A percentile compares a stretch with the other conserved stretches of the same genome.
Evolutionary conservation across 1,139 yeast genomes (phyloP).

Genomic region (Candida pseudocylindracea): DNA sequence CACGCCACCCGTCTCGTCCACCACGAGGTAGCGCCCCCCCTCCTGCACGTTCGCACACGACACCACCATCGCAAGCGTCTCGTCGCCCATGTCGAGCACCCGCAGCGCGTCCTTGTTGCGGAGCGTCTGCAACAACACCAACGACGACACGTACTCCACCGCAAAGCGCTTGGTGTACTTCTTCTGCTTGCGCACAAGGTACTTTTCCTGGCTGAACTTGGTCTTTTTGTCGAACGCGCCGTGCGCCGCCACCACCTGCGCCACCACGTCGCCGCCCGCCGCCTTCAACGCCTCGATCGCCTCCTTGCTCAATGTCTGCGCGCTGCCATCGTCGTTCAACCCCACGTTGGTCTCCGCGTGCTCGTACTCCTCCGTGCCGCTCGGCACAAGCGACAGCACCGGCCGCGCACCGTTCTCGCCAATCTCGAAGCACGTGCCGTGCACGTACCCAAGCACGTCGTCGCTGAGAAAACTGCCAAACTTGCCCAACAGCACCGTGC

Average conservation of each 20-base stretch:
- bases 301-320: constrained; percentile 48
- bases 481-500: constrained; percentile 57
- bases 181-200: constrained; percentile 74
- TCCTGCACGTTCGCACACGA: constrained; percentile 66
- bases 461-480: constrained; percentile 70
- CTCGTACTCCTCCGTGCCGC: constrained; percentile 16
- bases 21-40: constrained; percentile 70
- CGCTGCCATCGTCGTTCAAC: constrained; percentile 50
- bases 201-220: constrained; percentile 74
- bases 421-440: constrained; percentile 82
- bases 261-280: constrained; percentile 49
- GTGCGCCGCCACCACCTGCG: constrained; percentile 64
- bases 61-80: constrained; percentile 55
- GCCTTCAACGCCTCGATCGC: constrained; percentile 68
- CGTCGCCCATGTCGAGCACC: constrained; percentile 69
- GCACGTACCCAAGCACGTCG: constrained; percentile 58
- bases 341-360: constrained; percentile 48
- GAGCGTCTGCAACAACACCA: constrained; percentile 54
- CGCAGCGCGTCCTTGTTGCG: constrained; percentile 50
- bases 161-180: constrained; percentile 77
- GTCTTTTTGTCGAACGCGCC: constrained; percentile 80
- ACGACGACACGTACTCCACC: constrained; percentile 55
- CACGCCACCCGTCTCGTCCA: constrained; percentile 86
- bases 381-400: constrained; percentile 13
- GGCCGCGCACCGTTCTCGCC: constrained; percentile 28